Base-by-base conservation (phyloP, 108 stramenopile species). In the Cylindrotheca closterium region DNA sequence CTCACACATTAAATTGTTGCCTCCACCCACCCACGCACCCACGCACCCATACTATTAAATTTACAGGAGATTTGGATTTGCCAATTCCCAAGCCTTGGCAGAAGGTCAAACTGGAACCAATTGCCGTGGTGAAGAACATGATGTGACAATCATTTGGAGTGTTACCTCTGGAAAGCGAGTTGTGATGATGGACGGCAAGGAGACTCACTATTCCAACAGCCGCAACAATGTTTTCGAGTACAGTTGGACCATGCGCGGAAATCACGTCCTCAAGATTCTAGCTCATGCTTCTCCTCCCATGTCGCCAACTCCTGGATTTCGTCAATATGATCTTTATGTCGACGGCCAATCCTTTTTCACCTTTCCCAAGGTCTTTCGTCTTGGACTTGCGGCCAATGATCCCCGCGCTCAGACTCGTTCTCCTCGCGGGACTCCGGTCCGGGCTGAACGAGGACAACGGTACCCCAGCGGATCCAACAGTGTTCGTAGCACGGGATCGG, bases 301-400 rank as follows among this genome's bases (percentile, higher is more conserved):
- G 67, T 74, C 69, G 17, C 78, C 83, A 22, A 78, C 73, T 25
- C 89, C 92, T 31, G 89, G 89, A 10, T 93, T 90, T 71, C 75
- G 94, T 22, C 94, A 95, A 72, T 95, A 95, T 67, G 94, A 95
- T 74, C 87, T 95, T 62, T 87, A 86, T 74, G 84, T 95, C 33
- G 94, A 95, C 71, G 94, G 94, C 0, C 79, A 88, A 65, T 79
- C 74, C 54, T 95, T 92, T 68, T 92, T 92, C 63, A 77, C 75
- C 45, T 87, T 95, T 60, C 94, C 94, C 30, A 92, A 95, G 67
- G 89, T 95, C 15, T 95, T 83, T 64, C 78, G 85, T 31, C 69
- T 95, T 28, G 94, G 93, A 25, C 53, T 92, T 33, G 73, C 84
- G 0, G 60, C 73, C 53, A 69, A 65, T 48, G 73, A 73, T 49